These are phyloP conservation scores for Hermanozyma aechmeae DNA, from an alignment of 805 yeast genomes.

Conservation along the genomic window DNA sequence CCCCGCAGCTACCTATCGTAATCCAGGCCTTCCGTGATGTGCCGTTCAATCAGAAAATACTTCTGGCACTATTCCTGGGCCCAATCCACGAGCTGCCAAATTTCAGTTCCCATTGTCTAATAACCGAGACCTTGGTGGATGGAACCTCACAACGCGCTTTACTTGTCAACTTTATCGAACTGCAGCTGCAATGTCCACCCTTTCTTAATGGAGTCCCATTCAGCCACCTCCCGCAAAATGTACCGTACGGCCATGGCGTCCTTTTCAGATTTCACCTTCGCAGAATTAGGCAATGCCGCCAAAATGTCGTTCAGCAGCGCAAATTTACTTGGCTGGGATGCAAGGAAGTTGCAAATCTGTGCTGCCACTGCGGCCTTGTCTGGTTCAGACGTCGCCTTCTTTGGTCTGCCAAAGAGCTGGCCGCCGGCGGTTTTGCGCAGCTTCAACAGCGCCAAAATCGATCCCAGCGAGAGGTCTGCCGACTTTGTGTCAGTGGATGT, in stretches of 20 bases:
- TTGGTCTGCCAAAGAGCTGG: background rate
- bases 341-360: constrained; percentile 31
- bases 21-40: too few relatives aligned
- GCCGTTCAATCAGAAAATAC: too few relatives aligned
- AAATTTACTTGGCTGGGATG: constrained; percentile 22
- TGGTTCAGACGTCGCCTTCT: too few relatives aligned
- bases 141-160: too few relatives aligned
- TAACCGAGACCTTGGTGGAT: too few relatives aligned
- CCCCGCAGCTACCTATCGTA: too few relatives aligned
- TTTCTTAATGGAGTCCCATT: constrained; percentile 48
- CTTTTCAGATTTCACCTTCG: constrained; percentile 23
- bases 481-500: background rate
- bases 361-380: constrained; percentile 89
- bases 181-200: constrained; percentile 64
- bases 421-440: background rate
- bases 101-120: too few relatives aligned
- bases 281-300: constrained; percentile 19
- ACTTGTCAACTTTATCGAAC: constrained; percentile 3
- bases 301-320: constrained; percentile 44
- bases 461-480: too few relatives aligned
- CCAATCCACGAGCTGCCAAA: too few relatives aligned
- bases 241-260: constrained; percentile 58
- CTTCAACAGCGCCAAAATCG: background rate
- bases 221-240: constrained; percentile 57
- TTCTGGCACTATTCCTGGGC: too few relatives aligned